Conservation (phyloP, 306 rosid genomes). For the Astragalus membranaceus region DNA sequence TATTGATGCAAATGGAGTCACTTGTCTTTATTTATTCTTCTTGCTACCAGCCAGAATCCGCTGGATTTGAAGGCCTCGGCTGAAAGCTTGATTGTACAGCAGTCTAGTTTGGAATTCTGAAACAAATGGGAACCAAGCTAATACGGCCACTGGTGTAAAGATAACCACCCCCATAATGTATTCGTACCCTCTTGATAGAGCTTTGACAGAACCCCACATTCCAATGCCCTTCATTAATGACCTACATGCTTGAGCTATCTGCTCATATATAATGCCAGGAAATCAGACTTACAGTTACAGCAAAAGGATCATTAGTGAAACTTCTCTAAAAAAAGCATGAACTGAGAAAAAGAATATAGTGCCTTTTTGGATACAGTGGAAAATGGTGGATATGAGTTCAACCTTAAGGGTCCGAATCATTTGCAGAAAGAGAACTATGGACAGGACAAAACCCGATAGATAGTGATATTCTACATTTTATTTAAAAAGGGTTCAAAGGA, state of each 20-base stretch:
- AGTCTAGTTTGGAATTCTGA: conserved; percentile 93
- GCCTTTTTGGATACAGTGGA: neutral
- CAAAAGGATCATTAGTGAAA: conserved; percentile 1
- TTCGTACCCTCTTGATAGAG: conserved; percentile 80
- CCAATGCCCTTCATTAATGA: conserved; percentile 64
- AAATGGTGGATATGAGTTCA: neutral
- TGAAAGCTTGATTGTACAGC: conserved; percentile 91
- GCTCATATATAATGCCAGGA: conserved; percentile 24
- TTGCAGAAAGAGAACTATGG: too few relatives aligned
- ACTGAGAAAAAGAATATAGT: neutral
- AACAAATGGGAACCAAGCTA: conserved; percentile 97
- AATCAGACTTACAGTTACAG: conserved; percentile 11
- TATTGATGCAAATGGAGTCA: conserved; percentile 5
- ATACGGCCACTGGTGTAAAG: conserved; percentile 65
- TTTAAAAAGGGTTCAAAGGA: too few relatives aligned
- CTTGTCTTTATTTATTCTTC: conserved; percentile 54
- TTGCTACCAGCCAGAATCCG: conserved; percentile 93
- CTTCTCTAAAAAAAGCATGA: conserved; percentile 11
- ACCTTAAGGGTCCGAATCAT: neutral
- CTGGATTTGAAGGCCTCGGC: conserved; percentile 97
- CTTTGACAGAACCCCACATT: conserved; percentile 96
- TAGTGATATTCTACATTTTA: too few relatives aligned
- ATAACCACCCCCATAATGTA: conserved; percentile 74
- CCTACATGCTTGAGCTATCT: conserved; percentile 81
- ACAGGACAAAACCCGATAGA: too few relatives aligned